phyloP scores from a whole-genome alignment of 768 basidiomycete species.

The Podaxis sp. region DNA sequence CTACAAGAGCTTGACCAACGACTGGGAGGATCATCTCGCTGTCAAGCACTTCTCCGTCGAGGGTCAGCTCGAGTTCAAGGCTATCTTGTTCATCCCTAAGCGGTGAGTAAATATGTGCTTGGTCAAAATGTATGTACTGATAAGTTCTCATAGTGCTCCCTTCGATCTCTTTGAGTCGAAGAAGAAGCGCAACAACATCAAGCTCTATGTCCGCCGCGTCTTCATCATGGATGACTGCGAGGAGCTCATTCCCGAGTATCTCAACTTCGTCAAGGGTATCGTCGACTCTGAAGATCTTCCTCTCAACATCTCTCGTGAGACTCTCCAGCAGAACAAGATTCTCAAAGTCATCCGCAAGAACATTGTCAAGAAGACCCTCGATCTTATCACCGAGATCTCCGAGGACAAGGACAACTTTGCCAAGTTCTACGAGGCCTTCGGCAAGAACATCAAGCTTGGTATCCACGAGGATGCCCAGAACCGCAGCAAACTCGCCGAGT shows the following conservation, averaged over 20 bases:
- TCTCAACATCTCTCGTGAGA: slow-evolving; percentile 99
- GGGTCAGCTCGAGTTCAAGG: slow-evolving; percentile 99
- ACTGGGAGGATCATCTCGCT: slow-evolving; percentile 99
- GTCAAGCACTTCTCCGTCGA: slow-evolving; percentile 99
- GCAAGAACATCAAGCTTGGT: slow-evolving; percentile 99
- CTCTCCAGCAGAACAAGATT: slow-evolving; percentile 99
- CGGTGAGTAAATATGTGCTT: slow-evolving; percentile 51
- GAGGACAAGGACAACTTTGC: slow-evolving; percentile 99
- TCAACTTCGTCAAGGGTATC: slow-evolving; percentile 99
- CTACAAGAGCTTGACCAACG: slow-evolving; percentile 99
- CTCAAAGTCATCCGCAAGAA: slow-evolving; percentile 99
- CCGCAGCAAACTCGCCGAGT: slow-evolving; percentile 98
- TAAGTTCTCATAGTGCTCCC: slow-evolving; percentile 63
- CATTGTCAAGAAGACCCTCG: slow-evolving; percentile 97
- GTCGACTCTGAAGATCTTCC: slow-evolving; percentile 99
- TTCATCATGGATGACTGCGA: slow-evolving; percentile 99
- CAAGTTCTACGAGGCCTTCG: slow-evolving; percentile 98
- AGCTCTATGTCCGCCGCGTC: slow-evolving; percentile 99
- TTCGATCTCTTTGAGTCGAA: slow-evolving; percentile 99
- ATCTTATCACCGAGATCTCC: slow-evolving; percentile 91
- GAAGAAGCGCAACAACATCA: slow-evolving; percentile 99
- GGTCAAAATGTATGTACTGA: slow-evolving; percentile 1
- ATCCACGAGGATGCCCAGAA: slow-evolving; percentile 99
- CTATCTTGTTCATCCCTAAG: slow-evolving; percentile 96
- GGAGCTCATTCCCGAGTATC: slow-evolving; percentile 98